Conservation (phyloP, 805 yeast species). For the Cyberlindnera euphorbiiphila region DNA sequence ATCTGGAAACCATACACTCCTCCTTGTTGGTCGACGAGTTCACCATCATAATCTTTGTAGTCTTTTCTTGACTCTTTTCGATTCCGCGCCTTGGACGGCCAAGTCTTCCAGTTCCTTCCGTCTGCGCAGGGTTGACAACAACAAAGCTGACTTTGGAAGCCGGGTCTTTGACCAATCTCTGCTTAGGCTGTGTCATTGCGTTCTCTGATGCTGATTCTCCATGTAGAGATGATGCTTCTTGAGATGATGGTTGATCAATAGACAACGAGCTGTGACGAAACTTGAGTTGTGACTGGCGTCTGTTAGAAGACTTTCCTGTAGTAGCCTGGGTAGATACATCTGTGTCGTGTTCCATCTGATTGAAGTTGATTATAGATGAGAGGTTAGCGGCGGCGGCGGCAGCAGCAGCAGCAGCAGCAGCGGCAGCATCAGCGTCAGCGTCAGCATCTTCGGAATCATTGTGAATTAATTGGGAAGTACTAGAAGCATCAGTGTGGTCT, state of each 20-base stretch:
- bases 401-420: slow-evolving; percentile 15
- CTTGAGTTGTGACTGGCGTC: slow-evolving; percentile 10
- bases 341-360: slow-evolving; percentile 13
- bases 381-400: slow-evolving; percentile 26
- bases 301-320: no score
- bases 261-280: slow-evolving; percentile 16
- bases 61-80: slow-evolving; percentile 1
- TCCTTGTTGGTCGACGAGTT: slow-evolving; percentile 21
- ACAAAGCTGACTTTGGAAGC: slow-evolving; percentile 25
- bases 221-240: neutral
- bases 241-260: neutral
- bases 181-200: no score
- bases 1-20: slow-evolving; percentile 23
- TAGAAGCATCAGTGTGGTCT: neutral
- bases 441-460: neutral
- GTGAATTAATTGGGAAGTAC: neutral
- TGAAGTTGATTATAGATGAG: slow-evolving; percentile 26
- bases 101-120: slow-evolving; percentile 23
- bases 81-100: slow-evolving; percentile 27
- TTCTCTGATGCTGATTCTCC: no score
- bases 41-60: slow-evolving; percentile 2
- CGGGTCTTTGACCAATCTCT: slow-evolving; percentile 22
- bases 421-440: slow-evolving; percentile 6
- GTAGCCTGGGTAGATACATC: no score
- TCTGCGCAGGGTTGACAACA: slow-evolving; percentile 27